Evolutionary conservation across 768 basidiomycete species (phyloP), one percentile per base, ranked within the genome.

Genomic region (Termitomyces sp.): DNA sequence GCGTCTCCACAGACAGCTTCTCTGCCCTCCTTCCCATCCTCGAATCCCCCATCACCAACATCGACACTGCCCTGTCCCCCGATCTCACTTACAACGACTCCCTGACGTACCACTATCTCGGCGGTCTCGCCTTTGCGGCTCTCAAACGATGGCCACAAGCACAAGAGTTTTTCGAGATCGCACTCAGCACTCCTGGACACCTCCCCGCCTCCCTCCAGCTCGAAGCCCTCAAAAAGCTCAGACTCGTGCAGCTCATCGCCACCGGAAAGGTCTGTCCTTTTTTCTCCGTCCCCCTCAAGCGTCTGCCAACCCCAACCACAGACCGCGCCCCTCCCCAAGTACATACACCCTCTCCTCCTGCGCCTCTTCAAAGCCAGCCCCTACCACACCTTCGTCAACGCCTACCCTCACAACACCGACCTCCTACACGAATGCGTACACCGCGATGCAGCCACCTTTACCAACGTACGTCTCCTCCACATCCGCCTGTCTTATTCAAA

Each of bases 161-260:
- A 0, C 82, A 84, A 56, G 87, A 91, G 54, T 85, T 81, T 60
- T 86, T 94, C 50, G 93, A 96, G 70, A 87, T 88, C 28, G 87
- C 86, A 57, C 84, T 85, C 23, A 82, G 80, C 35, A 78, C 80
- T 21, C 87, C 83, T 5, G 86, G 79, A 26, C 73, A 67, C 10
- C 77, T 70, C 41, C 81, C 84, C 0, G 78, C 83, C 3, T 83
- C 87, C 8, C 74, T 94, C 3, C 93, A 96, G 68, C 69, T 94
- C 63, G 93, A 94, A 65, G 93, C 93, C 0, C 73, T 87, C 63
- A 95, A 95, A 78, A 94, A 94, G 70, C 72, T 93, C 47, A 71
- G 80, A 21, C 74, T 95, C 5, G 81, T 93, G 5, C 91, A 94
- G 66, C 70, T 94, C 46, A 89, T 95, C 55, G 75, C 80, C 21